Conservation (phyloP, 306 rosid genomes). For the Benincasa hispida region DNA sequence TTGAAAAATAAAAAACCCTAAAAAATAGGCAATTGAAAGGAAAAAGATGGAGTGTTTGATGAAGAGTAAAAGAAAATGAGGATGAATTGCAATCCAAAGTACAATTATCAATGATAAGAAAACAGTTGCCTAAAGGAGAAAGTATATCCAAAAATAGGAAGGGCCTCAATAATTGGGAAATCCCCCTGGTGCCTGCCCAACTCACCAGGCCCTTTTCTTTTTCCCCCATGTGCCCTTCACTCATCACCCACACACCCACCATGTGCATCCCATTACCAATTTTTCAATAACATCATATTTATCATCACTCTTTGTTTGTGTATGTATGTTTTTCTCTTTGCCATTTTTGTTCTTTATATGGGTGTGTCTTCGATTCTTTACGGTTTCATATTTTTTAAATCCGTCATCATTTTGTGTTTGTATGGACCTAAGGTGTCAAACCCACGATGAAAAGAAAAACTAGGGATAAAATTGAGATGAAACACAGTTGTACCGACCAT, state of each 20-base stretch:
- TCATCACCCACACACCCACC: neutral
- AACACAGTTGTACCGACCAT: too few relatives aligned
- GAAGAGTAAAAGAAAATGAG: neutral
- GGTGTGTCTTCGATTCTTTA: neutral
- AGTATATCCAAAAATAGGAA: neutral
- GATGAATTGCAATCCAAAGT: neutral
- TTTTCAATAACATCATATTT: neutral
- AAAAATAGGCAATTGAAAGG: neutral
- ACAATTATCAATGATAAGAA: neutral
- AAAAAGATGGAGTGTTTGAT: neutral
- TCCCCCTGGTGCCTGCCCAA: neutral
- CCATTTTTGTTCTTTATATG: neutral
- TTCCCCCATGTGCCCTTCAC: neutral
- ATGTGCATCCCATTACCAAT: neutral
- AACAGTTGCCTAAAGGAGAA: slow-evolving; percentile 1
- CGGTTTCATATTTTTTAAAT: neutral
- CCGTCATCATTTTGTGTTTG: too few relatives aligned
- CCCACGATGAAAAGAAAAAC: too few relatives aligned
- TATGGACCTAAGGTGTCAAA: too few relatives aligned
- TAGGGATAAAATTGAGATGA: too few relatives aligned
- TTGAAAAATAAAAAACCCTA: neutral
- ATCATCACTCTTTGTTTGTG: neutral
- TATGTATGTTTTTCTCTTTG: neutral
- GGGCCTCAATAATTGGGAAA: neutral
- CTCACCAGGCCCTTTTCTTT: neutral